phyloP scores from a whole-genome alignment of 2,329 filamentous ascomycete species.

The Fusarium concolor region DNA sequence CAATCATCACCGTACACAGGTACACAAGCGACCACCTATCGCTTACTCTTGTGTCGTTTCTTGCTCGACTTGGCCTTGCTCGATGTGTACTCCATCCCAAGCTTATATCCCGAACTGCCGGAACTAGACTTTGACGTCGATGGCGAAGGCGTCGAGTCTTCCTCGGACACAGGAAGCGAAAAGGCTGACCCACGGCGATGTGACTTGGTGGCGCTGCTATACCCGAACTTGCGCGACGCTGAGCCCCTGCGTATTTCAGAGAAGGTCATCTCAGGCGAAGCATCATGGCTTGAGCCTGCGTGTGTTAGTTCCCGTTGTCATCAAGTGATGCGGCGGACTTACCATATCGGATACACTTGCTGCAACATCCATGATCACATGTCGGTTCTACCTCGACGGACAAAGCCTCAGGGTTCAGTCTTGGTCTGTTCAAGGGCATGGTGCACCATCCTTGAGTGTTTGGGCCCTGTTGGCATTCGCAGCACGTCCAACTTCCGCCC shows the following conservation, averaged over 20 bases:
- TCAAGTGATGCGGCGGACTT: neutral
- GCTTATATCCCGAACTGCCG: conserved; percentile 42
- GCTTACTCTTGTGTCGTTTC: conserved; percentile 45
- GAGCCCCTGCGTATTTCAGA: conserved; percentile 54
- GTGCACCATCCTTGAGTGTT: conserved; percentile 67
- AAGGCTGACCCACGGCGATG: conserved; percentile 48
- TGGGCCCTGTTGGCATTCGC: conserved; percentile 62
- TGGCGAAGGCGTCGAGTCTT: conserved; percentile 30
- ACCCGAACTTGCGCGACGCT: conserved; percentile 52
- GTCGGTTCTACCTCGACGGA: conserved; percentile 54
- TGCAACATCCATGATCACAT: conserved; percentile 67
- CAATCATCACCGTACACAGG: too few relatives aligned
- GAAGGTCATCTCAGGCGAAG: conserved; percentile 54
- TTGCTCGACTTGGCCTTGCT: conserved; percentile 46
- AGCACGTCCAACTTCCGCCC: conserved; percentile 66
- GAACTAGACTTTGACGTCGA: conserved; percentile 43
- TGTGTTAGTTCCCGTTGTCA: neutral
- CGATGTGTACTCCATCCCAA: conserved; percentile 48
- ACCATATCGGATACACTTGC: conserved; percentile 60
- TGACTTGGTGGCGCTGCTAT: conserved; percentile 46
- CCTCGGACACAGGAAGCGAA: conserved; percentile 34
- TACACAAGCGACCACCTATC: neutral
- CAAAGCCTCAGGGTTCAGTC: conserved; percentile 49
- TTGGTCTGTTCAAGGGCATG: conserved; percentile 49
- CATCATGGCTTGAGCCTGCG: conserved; percentile 49